Evolutionary conservation across 2,329 filamentous ascomycete genomes (phyloP).

Genomic region (Stemphylium vesicarium): DNA sequence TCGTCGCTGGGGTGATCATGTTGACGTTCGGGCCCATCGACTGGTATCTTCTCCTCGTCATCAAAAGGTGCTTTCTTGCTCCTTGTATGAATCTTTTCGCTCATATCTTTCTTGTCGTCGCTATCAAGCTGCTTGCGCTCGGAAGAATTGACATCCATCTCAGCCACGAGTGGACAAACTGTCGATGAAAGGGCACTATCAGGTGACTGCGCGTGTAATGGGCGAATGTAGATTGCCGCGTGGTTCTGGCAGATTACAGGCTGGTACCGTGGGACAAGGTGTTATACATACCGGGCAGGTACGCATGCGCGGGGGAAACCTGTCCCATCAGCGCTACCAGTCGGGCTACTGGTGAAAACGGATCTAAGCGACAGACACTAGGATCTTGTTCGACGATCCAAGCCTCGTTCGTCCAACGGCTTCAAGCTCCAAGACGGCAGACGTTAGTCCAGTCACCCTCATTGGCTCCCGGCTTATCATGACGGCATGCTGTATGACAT

Average conservation of each 20-base stretch:
- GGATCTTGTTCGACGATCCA: slow-evolving; percentile 13
- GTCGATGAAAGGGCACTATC: neutral
- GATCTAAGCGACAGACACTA: slow-evolving; percentile 26
- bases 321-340: slow-evolving; percentile 6
- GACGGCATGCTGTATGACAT: slow-evolving; percentile 9
- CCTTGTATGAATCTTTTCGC: no score
- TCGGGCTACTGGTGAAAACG: slow-evolving; percentile 15
- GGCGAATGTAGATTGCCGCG: slow-evolving; percentile 5
- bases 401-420: slow-evolving; percentile 11
- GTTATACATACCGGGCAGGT: slow-evolving; percentile 14
- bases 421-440: slow-evolving; percentile 17
- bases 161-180: neutral
- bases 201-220: slow-evolving; percentile 12
- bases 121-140: neutral
- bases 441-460: neutral
- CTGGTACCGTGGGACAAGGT: slow-evolving; percentile 12
- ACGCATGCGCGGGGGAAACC: slow-evolving; percentile 5
- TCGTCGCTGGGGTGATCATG: neutral
- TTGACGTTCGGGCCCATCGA: neutral
- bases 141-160: slow-evolving; percentile 12
- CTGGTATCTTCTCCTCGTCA: slow-evolving; percentile 1
- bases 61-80: neutral
- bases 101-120: neutral
- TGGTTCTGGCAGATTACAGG: neutral
- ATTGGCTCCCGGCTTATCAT: slow-evolving; percentile 8